A percentile compares a stretch with the other conserved stretches of the same genome.
phyloP scores from a whole-genome alignment of 1,284 basidiomycete species.

The Puccinia polysora region DNA sequence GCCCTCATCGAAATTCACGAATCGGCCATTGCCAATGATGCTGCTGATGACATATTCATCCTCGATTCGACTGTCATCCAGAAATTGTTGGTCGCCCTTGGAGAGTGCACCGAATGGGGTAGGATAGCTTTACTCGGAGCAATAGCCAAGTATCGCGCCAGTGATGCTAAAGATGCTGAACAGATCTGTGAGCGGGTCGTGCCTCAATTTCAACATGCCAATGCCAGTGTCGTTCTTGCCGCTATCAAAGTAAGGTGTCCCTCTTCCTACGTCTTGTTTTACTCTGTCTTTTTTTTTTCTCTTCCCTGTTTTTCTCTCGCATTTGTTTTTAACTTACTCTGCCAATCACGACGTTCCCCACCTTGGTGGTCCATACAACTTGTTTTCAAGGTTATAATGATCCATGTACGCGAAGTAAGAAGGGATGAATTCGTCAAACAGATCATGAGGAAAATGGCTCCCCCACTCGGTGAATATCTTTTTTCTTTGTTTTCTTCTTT shows the following conservation, averaged over 20 bases:
- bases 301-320: constrained; percentile 55
- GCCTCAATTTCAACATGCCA: constrained; percentile 82
- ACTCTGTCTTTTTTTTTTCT: constrained; percentile 24
- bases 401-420: constrained; percentile 77
- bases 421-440: constrained; percentile 82
- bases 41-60: constrained; percentile 82
- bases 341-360: constrained; percentile 79
- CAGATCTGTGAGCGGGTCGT: constrained; percentile 88
- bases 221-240: constrained; percentile 86
- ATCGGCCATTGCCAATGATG: constrained; percentile 59
- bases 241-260: constrained; percentile 73
- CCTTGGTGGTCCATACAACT: constrained; percentile 69
- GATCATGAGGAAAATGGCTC: constrained; percentile 93
- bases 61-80: constrained; percentile 75
- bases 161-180: constrained; percentile 81
- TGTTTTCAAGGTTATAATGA: constrained; percentile 99
- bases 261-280: too few relatives aligned
- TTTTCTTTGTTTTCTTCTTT: constrained; percentile 3
- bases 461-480: constrained; percentile 63
- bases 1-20: constrained; percentile 73
- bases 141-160: constrained; percentile 57
- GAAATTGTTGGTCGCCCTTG: constrained; percentile 74
- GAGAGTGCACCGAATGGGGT: constrained; percentile 85
- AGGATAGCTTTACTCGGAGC: constrained; percentile 22
- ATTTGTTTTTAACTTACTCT: constrained; percentile 99